A percentile compares a stretch with the other conserved stretches of the same genome.
These are phyloP conservation scores for Pistacia integerrima DNA, from an alignment of 345 rosid species.

Conservation along the genomic window DNA sequence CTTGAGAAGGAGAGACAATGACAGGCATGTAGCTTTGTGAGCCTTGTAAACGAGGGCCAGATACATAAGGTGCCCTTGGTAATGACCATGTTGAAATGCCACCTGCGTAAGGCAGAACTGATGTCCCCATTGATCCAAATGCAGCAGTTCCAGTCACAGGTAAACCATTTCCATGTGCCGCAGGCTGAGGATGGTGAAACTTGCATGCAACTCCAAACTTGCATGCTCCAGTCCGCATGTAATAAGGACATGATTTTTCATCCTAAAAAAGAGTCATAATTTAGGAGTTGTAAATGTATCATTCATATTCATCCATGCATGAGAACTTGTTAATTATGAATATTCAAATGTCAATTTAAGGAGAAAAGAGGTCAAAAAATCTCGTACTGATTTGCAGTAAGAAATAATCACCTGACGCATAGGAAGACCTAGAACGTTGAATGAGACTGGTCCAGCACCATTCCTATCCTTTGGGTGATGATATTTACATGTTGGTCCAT, in stretches of 20 bases:
- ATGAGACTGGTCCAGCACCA: slow-evolving; percentile 78
- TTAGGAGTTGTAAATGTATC: not conserved
- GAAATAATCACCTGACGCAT: slow-evolving; percentile 64
- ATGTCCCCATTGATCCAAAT: slow-evolving; percentile 41
- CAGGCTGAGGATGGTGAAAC: slow-evolving; percentile 86
- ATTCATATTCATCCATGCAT: not conserved
- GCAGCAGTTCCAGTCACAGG: slow-evolving; percentile 43
- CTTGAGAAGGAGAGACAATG: slow-evolving; percentile 61
- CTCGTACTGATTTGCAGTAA: not conserved
- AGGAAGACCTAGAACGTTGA: slow-evolving; percentile 69
- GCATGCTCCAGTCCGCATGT: slow-evolving; percentile 76
- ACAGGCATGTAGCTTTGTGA: slow-evolving; percentile 58
- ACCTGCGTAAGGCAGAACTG: slow-evolving; percentile 47
- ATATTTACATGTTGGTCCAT: slow-evolving; percentile 80
- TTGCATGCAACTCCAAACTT: slow-evolving; percentile 80
- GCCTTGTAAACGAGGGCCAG: slow-evolving; percentile 49
- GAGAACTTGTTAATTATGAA: not conserved
- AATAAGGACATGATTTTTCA: slow-evolving; percentile 77
- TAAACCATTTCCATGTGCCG: slow-evolving; percentile 34
- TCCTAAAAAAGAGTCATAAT: slow-evolving; percentile 39
- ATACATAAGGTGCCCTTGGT: slow-evolving; percentile 52
- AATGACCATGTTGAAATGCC: slow-evolving; percentile 60
- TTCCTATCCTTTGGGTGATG: slow-evolving; percentile 89
- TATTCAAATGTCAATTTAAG: not conserved
- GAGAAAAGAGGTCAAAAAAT: not conserved